Evolutionary conservation across 805 yeast genomes (phyloP), one percentile per base, ranked within the genome.

Genomic region (Hanseniaspora jakobsenii): DNA sequence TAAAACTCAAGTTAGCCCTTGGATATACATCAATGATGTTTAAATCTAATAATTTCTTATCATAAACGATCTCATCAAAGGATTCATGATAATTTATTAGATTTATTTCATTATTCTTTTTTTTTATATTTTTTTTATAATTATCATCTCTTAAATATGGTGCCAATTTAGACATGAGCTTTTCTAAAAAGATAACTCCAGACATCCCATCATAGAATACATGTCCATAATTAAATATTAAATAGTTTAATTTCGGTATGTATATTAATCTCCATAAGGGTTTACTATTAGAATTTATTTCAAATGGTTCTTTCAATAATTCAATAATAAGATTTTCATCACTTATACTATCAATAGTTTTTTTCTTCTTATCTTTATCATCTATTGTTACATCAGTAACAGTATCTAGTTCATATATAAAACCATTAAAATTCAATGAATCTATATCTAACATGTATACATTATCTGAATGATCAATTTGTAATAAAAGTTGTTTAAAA

Each of bases 401-500:
- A n/a, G n/a, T n/a, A n/a, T n/a, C n/a, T n/a, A n/a, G n/a, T n/a
- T n/a, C n/a, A n/a, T n/a, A n/a, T n/a, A n/a, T n/a, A n/a, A n/a
- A n/a, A n/a, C n/a, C n/a, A n/a, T n/a, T n/a, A n/a, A n/a, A n/a
- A n/a, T n/a, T n/a, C n/a, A n/a, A n/a, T 4, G n/a, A 10, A 8
- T 27, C 23, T 23, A n/a, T n/a, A 13, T 41, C 17, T 9, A 35
- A 9, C 12, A 29, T 16, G 17, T 17, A 26, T 18, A 40, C 21
- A 26, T 24, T 32, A 7, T 13, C 14, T 6, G 6, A 31, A n/a
- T 32, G 28, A 21, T 27, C 19, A 12, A 32, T 21, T 17, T 41
- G 38, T n/a, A 27, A n/a, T 13, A 54, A 50, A 28, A 53, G 49
- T 36, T 52, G 53, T 7, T 52, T 50, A 43, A 55, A 53, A 27